Base-by-base conservation (phyloP, 2,329 filamentous ascomycete genomes). In the Aschersonia sp. region DNA sequence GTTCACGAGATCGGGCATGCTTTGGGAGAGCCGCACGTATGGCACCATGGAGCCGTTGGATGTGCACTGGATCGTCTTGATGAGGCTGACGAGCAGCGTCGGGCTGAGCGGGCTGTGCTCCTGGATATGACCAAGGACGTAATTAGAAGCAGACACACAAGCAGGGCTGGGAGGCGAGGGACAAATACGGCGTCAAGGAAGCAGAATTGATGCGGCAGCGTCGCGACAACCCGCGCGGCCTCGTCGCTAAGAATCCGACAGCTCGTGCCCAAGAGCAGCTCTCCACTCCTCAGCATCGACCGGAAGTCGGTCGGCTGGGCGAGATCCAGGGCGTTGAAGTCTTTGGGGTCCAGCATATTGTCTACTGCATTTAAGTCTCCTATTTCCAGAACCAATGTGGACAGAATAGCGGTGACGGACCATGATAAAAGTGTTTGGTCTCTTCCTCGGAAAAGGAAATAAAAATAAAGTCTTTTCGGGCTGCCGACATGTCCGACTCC, bases 301-400 rank as follows among this genome's bases (percentile, higher is more conserved):
- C 44, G 30, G 10, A 45, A 45, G 31, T 45, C 44, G 44, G 44
- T 45, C 5, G 44, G 44, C 20, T 41, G 35, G 55, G 35, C 35
- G 6, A 38, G 35, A 38, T 38, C 35, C 35, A 38, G 12, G 35
- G 35, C 35, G 12, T 38, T 38, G 35, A 6, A 38, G 35, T 38
- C 35, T 38, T 38, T 38, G 35, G 35, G 35, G 35, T 38, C 35
- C 6, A 38, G 35, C 35, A n/a, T n/a, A 38, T 38, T 38, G 35
- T 38, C 12, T 12, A 12, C n/a, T n/a, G n/a, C n/a, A n/a, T n/a
- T n/a, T n/a, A n/a, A n/a, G n/a, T n/a, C n/a, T n/a, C n/a, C n/a
- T n/a, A n/a, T n/a, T n/a, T n/a, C n/a, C n/a, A n/a, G n/a, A n/a
- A n/a, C n/a, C n/a, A n/a, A n/a, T n/a, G n/a, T n/a, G n/a, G n/a